Percentiles rank a stretch among this genome's conserved stretches.
These are phyloP conservation scores for Botryotinia calthae DNA, from an alignment of 2,329 filamentous ascomycete genomes.

Conservation along the genomic window DNA sequence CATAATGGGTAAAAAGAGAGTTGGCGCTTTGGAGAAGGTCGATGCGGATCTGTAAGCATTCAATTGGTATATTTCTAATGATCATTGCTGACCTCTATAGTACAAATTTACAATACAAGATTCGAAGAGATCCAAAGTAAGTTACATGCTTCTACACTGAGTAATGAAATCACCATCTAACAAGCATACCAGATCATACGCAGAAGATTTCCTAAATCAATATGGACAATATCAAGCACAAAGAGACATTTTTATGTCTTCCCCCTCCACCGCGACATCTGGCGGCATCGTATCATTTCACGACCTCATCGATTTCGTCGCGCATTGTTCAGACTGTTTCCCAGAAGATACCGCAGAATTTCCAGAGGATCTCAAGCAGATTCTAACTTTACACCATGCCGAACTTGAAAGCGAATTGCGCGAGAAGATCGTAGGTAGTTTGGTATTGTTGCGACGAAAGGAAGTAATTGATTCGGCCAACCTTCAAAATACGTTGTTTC, in stretches of 20 bases:
- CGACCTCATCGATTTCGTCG: conserved; percentile 89
- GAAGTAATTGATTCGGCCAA: conserved; percentile 83
- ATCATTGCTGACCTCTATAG: conserved; percentile 43
- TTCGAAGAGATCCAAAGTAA: conserved; percentile 78
- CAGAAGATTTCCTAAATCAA: conserved; percentile 83
- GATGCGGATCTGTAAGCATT: conserved; percentile 74
- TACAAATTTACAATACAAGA: conserved; percentile 87
- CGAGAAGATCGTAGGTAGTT: conserved; percentile 89
- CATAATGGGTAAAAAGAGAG: conserved; percentile 79
- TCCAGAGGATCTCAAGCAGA: conserved; percentile 74
- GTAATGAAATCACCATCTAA: conserved; percentile 16
- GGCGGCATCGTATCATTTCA: conserved; percentile 80
- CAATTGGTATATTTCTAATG: conserved; percentile 24
- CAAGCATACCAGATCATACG: conserved; percentile 64
- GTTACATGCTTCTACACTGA: conserved; percentile 35
- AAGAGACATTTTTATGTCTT: conserved; percentile 84
- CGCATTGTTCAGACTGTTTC: conserved; percentile 92
- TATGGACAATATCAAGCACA: conserved; percentile 91
- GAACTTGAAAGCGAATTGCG: conserved; percentile 79
- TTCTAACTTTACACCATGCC: conserved; percentile 79
- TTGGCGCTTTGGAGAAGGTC: conserved; percentile 91
- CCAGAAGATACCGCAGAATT: conserved; percentile 76
- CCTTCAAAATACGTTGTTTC: conserved; percentile 88
- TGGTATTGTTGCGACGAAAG: conserved; percentile 85
- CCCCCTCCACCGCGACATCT: conserved; percentile 73